Conservation (phyloP, 2,329 filamentous ascomycete species). For the Cladosporium oxysporum region DNA sequence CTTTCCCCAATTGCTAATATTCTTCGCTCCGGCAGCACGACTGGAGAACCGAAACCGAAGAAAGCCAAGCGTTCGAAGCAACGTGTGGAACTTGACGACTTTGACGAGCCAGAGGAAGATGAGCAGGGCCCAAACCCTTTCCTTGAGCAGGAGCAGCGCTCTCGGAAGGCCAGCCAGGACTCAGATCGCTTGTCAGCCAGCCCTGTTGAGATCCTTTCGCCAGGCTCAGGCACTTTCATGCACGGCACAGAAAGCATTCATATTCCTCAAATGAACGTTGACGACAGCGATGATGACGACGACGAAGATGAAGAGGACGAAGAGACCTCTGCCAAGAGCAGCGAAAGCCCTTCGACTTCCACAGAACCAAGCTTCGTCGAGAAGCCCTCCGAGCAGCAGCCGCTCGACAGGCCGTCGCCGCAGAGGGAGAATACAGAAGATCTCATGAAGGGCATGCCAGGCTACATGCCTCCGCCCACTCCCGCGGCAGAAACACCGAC, state of each 20-base stretch:
- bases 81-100: conserved; percentile 69
- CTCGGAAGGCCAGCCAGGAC: conserved; percentile 27
- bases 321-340: conserved; percentile 3
- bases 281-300: conserved; percentile 23
- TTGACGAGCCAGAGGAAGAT: conserved; percentile 56
- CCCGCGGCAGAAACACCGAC: not conserved
- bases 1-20: conserved; percentile 46
- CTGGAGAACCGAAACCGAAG: conserved; percentile 50
- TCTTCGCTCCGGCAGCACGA: conserved; percentile 40
- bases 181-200: conserved; percentile 63
- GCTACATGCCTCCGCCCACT: not conserved
- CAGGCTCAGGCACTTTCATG: conserved; percentile 36
- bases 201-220: conserved; percentile 64
- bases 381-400: conserved; percentile 5
- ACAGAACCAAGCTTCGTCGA: conserved; percentile 19
- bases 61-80: conserved; percentile 62
- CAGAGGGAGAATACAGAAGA: not conserved
- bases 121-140: conserved; percentile 22
- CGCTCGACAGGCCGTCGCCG: not conserved
- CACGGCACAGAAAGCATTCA: conserved; percentile 41
- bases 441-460: not conserved
- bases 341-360: conserved; percentile 8
- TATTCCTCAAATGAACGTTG: conserved; percentile 31
- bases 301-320: conserved; percentile 14
- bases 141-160: conserved; percentile 34